Conservation (phyloP, 495 filamentous ascomycete species). For the Annulohypoxylon moriforme region DNA sequence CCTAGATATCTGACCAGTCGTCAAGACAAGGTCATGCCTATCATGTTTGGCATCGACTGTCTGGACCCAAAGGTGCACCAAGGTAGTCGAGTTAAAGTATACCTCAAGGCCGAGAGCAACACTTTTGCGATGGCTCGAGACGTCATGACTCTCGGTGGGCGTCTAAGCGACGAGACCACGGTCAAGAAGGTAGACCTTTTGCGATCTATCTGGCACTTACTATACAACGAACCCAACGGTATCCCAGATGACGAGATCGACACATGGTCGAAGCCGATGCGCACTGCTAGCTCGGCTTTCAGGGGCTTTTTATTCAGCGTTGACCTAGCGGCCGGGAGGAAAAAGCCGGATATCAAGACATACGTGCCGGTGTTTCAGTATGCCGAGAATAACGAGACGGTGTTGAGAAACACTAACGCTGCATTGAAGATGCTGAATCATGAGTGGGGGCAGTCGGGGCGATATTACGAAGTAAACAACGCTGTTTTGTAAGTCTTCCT, state of each 20-base stretch:
- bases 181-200: slow-evolving; percentile 4
- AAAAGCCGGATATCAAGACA: slow-evolving; percentile 10
- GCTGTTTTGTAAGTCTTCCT: slow-evolving; percentile 7
- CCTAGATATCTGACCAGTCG: not conserved
- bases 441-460: slow-evolving; percentile 10
- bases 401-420: not conserved
- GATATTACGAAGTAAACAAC: not conserved
- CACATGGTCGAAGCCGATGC: slow-evolving; percentile 7
- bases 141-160: slow-evolving; percentile 12
- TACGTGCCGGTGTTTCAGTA: slow-evolving; percentile 18
- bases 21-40: not conserved
- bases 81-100: slow-evolving; percentile 9
- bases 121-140: slow-evolving; percentile 4
- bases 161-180: not conserved
- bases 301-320: slow-evolving; percentile 5
- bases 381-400: not conserved
- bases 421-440: not conserved
- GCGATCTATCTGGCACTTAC: slow-evolving; percentile 14
- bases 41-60: slow-evolving; percentile 18
- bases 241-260: slow-evolving; percentile 7
- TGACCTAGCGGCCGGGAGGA: slow-evolving; percentile 5
- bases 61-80: slow-evolving; percentile 12
- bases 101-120: not conserved
- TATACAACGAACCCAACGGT: slow-evolving; percentile 1
- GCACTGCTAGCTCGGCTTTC: not conserved